These are phyloP conservation scores for Diaporthe citrichinensis DNA, from an alignment of 2,329 filamentous ascomycete genomes.

Conservation along the genomic window DNA sequence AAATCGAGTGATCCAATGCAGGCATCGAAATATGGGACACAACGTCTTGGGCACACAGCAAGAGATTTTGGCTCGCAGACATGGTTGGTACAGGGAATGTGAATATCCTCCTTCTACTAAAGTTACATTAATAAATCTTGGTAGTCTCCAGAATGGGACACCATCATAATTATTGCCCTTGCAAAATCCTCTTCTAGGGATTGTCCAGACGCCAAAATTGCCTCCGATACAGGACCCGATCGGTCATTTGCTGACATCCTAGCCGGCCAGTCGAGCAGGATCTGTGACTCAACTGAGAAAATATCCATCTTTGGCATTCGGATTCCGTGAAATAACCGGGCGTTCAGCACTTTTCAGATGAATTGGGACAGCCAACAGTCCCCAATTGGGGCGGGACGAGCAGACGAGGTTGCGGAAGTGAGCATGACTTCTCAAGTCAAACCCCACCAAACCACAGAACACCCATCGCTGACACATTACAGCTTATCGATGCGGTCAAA, in stretches of 20 bases:
- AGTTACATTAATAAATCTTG: not conserved
- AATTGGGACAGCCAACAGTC: slow-evolving; percentile 5
- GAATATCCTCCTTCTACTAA: too few species aligned
- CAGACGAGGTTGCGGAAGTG: slow-evolving; percentile 24
- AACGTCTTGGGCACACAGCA: not conserved
- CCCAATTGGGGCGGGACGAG: slow-evolving; percentile 5
- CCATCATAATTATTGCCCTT: not conserved
- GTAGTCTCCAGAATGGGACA: not conserved
- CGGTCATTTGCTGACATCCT: not conserved
- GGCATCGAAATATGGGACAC: not conserved
- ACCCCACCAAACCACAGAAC: not conserved
- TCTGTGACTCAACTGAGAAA: not conserved
- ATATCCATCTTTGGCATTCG: not conserved
- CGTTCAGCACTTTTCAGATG: not conserved
- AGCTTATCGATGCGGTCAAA: slow-evolving; percentile 79
- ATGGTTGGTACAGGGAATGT: not conserved
- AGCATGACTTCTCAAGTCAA: slow-evolving; percentile 1
- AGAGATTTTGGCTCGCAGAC: not conserved
- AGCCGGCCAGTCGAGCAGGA: slow-evolving; percentile 17
- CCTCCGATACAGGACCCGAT: slow-evolving; percentile 31
- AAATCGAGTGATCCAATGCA: not conserved
- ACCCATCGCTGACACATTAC: slow-evolving; percentile 34
- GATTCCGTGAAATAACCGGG: not conserved
- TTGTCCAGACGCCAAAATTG: not conserved
- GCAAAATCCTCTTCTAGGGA: not conserved